Evolutionary conservation across 352 stramenopile species (phyloP), one percentile per base, ranked within the genome.

Genomic region (Phytophthora europaea): DNA sequence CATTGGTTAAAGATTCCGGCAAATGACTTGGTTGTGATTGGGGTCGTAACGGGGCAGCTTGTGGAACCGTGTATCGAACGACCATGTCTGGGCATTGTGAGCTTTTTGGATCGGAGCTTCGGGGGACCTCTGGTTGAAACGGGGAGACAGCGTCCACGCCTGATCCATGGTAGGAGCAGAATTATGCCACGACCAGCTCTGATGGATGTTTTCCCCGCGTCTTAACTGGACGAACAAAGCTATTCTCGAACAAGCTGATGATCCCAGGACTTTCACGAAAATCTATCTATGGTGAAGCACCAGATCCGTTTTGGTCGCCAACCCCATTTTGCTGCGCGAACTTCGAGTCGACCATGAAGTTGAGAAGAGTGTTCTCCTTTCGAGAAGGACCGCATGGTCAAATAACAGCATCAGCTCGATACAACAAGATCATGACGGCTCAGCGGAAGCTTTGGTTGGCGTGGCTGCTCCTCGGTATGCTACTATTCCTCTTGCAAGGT

Each of bases 151-250:
- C 50, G 34, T 28, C 66, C 66, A 58, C 64, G 65, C 8, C 16
- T 72, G 3, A 65, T 72, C 40, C 65, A 72, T 38, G 65, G 65
- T n/a, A 64, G 65, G 23, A 72, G 65, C n/a, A 60, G 45, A 48
- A 38, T 72, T 18, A 51, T 67, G 50, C 57, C 47, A 34, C 26
- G 31, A 18, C 18, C 23, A 40, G 34, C 33, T 22, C 4, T 23
- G 10, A 20, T 72, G 15, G 15, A 60, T 20, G 26, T 72, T 33
- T 54, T 72, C 5, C 57, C 65, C 6, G 36, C 45, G 13, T 47
- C 65, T 13, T 61, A 38, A 58, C 16, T 22, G 10, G 9, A 18
- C 1, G 13, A 43, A 0, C 13, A 43, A 31, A 1, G 28, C 28
- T 31, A 31, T 31, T 31, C 4, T 31, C 0, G 28, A 31, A 31